Base-by-base conservation (phyloP, 108 stramenopile genomes). In the Pseudonitzschia pungens region DNA sequence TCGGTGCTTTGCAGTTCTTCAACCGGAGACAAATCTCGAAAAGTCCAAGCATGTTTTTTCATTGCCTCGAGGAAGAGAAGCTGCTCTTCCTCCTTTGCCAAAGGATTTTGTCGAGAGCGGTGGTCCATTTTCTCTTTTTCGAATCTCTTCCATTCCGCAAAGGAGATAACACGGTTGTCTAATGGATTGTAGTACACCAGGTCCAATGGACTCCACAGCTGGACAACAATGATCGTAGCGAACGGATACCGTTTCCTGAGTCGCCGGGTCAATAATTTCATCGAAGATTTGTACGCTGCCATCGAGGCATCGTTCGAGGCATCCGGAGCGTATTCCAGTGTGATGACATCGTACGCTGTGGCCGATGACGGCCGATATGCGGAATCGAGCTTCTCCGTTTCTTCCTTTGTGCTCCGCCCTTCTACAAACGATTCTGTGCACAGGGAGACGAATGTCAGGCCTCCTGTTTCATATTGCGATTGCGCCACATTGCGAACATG, bases 401-500 rank as follows among this genome's bases (percentile, higher is more conserved):
- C 5, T 40, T 62, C 36, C 15, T 40, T 40, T 7, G 20, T 40
- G 33, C 36, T 40, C 57, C 27, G 4, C 15, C 29, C 57, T 63
- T 66, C 71, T 22, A 83, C 77, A 68, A 83, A 75, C 43, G 82
- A 78, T 59, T 83, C 74, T 26, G 77, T 83, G 51, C 82, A 83
- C 18, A 77, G 64, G 0, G 82, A 71, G 5, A 73, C 74, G 31
- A 83, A 42, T 16, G 77, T 72, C 26, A 54, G 45, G 2, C 71
- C 73, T 42, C 74, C 73, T 9, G 26, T 66, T 54, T 68, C 33
- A 21, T 62, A 52, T 10, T 65, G 70, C 3, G 73, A 55, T 44
- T 77, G 65, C 31, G 36, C 69, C 16, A 53, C 69, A 70, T 70
- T 70, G 53, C 31, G 69, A 22, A 33, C 69, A 56, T 24, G 44